phyloP scores from a whole-genome alignment of 495 filamentous ascomycete species.

The Neurospora tetraspora region DNA sequence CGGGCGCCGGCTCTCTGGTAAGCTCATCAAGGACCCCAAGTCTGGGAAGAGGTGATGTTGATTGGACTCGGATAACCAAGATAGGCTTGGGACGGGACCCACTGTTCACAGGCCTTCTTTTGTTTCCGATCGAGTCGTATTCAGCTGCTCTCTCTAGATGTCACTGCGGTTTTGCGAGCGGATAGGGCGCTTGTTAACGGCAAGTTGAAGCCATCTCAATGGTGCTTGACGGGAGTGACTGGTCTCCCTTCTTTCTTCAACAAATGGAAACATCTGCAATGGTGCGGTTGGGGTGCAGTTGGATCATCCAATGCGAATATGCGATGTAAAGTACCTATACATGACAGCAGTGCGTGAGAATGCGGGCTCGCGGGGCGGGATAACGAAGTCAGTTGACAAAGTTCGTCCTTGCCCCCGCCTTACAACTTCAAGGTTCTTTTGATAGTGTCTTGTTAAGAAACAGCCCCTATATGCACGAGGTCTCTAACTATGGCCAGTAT shows the following conservation, averaged over 20 bases:
- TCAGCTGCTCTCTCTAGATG: no score
- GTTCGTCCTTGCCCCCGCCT: neutral
- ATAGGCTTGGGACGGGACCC: neutral
- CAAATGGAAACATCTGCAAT: neutral
- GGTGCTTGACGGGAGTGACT: neutral
- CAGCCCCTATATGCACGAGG: rapidly evolving
- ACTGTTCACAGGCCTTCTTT: neutral
- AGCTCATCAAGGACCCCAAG: neutral
- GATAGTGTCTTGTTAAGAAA: neutral
- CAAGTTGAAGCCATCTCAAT: neutral
- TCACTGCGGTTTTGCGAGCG: neutral
- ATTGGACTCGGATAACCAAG: neutral
- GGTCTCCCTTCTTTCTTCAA: neutral
- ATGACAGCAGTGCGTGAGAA: neutral
- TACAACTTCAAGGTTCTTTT: neutral
- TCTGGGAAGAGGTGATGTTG: neutral
- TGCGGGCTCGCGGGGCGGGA: neutral
- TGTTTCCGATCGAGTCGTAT: neutral
- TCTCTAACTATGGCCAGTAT: neutral
- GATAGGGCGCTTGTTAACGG: neutral
- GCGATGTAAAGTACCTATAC: neutral
- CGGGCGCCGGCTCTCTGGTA: neutral
- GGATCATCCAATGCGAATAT: neutral
- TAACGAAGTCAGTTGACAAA: neutral
- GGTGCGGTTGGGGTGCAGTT: neutral